Conservation (phyloP, 1,284 basidiomycete species). For the Amylostereum chailletii region DNA sequence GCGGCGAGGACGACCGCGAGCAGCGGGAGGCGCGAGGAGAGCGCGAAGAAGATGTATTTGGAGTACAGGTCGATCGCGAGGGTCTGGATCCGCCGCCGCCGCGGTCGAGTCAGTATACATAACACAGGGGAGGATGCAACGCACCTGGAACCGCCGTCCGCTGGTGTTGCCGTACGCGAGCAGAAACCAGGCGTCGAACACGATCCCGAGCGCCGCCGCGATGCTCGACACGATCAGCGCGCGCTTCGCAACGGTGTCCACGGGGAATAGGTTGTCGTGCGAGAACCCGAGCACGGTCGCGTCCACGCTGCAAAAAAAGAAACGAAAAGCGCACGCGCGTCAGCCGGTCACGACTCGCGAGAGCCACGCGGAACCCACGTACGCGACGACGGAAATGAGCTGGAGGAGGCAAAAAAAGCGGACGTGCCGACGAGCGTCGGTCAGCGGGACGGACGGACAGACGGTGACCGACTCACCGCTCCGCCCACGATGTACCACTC, state of each 20-base stretch:
- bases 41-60: conserved; percentile 56
- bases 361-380: conserved; percentile 1
- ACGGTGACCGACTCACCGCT: conserved; percentile 15
- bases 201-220: conserved; percentile 52
- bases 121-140: conserved; percentile 8
- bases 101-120: not conserved
- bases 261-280: conserved; percentile 36
- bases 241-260: conserved; percentile 33
- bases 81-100: conserved; percentile 21
- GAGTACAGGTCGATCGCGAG: conserved; percentile 48
- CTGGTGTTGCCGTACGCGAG: conserved; percentile 42
- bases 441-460: not conserved
- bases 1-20: conserved; percentile 47
- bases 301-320: conserved; percentile 16
- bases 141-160: conserved; percentile 41
- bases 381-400: conserved; percentile 20
- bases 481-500: conserved; percentile 27
- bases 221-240: conserved; percentile 48
- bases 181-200: conserved; percentile 53
- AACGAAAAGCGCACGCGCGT: not conserved
- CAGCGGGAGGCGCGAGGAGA: conserved; percentile 53
- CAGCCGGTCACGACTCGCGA: not conserved
- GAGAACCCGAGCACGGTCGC: conserved; percentile 50
- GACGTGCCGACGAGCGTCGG: not conserved
- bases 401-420: not conserved